Percentiles rank a stretch among this genome's conserved stretches.
phyloP scores from a whole-genome alignment of 2,329 filamentous ascomycete genomes.

The Hypoxylon sp. region DNA sequence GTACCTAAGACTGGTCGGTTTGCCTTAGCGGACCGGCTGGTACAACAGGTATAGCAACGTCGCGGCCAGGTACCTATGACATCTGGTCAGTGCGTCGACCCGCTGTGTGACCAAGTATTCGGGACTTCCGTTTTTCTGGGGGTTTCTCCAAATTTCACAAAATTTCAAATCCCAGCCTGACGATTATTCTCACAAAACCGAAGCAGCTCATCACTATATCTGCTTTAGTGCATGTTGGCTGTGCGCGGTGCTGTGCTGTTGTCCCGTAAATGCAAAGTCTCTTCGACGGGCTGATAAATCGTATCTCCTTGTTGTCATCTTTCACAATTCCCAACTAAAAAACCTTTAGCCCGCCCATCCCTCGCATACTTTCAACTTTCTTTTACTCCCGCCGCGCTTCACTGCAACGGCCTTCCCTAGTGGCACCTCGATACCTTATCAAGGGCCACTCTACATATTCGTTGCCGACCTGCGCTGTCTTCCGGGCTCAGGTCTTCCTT shows the following conservation, averaged over 20 bases:
- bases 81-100: conserved; percentile 38
- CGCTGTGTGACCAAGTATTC: conserved; percentile 45
- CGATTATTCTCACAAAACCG: conserved; percentile 49
- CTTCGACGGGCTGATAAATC: conserved; percentile 51
- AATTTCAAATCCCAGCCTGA: conserved; percentile 54
- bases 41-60: not conserved
- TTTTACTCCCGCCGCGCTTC: conserved; percentile 29
- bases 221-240: conserved; percentile 53
- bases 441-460: conserved; percentile 26
- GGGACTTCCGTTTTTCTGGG: conserved; percentile 45
- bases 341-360: conserved; percentile 28
- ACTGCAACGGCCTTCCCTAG: conserved; percentile 27
- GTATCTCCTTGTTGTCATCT: conserved; percentile 41
- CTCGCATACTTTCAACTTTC: conserved; percentile 24
- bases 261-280: conserved; percentile 39
- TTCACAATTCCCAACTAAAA: conserved; percentile 40
- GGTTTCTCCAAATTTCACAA: conserved; percentile 54
- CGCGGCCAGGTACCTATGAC: conserved; percentile 28
- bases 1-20: conserved; percentile 4
- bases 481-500: conserved; percentile 6
- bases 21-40: conserved; percentile 2
- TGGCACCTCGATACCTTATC: conserved; percentile 28
- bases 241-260: conserved; percentile 40
- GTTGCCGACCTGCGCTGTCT: conserved; percentile 14
- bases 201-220: conserved; percentile 51